Evolutionary conservation across 768 basidiomycete genomes (phyloP), one percentile per base, ranked within the genome.

Genomic region (Lactarius hatsudake): DNA sequence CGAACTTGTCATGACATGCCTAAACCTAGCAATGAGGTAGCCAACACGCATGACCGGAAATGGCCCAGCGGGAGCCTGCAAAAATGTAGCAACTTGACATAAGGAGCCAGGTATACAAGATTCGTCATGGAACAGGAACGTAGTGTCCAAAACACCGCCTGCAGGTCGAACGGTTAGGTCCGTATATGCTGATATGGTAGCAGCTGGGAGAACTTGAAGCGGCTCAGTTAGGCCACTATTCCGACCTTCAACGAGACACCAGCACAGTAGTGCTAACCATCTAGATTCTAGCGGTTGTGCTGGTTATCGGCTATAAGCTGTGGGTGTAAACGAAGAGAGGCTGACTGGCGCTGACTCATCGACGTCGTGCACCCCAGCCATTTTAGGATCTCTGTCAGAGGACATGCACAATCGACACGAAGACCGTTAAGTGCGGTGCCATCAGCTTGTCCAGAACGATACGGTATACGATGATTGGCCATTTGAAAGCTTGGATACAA

Each of bases 11-110:
- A 57, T 26, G 83, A 80, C 65, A 82, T 66, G 15, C 80, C 82
- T 34, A 82, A 73, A 0, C 83, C 83, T n/a, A n/a, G 78, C 79
- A 63, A 83, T 70, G 28, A 74, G 69, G 68, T 78, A 84, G 0
- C 79, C 77, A 26, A 81, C 66, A 40, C 79, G 77, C 62, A 83
- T 79, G 2, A 79, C 73, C 0, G 82, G 82, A 67, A 80, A 85
- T 5, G 83, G 83, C 8, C 77, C 28, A 9, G 80, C 77, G 30
- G 79, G 75, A n/a, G 77, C 77, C 62, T 80, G 77, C 26, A 83
- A 61, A 62, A 78, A 79, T 5, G 69, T 75, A 20, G 76, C 68
- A 3, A 77, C 62, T 68, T 79, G 78, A 34, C 73, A 66, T 3
- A 73, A 26, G 6, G 76, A 74, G 12, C 74, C 78, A 76, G 40